Base-by-base conservation (phyloP, 306 rosid species). In the Sindora glabra region DNA sequence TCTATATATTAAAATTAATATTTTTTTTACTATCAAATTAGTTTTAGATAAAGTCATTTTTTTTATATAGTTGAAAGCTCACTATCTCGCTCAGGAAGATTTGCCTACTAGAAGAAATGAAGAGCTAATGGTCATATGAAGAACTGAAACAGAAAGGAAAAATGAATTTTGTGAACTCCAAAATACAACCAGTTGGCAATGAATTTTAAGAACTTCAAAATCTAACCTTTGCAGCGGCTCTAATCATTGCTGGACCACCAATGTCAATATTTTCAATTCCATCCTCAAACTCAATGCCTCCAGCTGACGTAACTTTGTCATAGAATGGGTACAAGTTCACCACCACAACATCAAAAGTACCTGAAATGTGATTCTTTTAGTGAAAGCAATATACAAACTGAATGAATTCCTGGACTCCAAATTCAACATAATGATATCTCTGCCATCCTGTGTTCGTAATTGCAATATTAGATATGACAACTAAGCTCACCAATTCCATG, bases 171-270 rank as follows among this genome's bases (percentile, higher is more conserved):
- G 22, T 16, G 24, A 16, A 45, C 0, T 37, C 53, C 58, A 64
- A 46, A 50, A 16, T 9, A 37, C 59, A 64, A 23, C 15, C 74
- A 5, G 48, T 15, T 36, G 22, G 14, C 29, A 32, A 19, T 46
- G 36, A n/a, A n/a, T n/a, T n/a, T n/a, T 22, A 29, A 65, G 46
- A 47, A 38, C 60, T 57, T 32, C 15, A 66, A 67, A 66, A 66
- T n/a, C n/a, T n/a, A 64, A 92, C 98, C 96, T 92, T 92, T 32
- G 95, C 96, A 72, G 95, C 99, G 10, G 95, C 99, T 75, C 96
- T 82, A 39, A 92, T 89, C 99, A 92, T 86, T 34, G 95, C 83
- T 6, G 96, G 94, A 67, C 99, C 96, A 68, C 99, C 99, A 64
- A 88, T 92, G 75, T 92, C 96, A 73, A 92, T 89, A 75, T 92